Evolutionary conservation across 768 basidiomycete species (phyloP), one percentile per base, ranked within the genome.

Genomic region (Ramaria rubella): DNA sequence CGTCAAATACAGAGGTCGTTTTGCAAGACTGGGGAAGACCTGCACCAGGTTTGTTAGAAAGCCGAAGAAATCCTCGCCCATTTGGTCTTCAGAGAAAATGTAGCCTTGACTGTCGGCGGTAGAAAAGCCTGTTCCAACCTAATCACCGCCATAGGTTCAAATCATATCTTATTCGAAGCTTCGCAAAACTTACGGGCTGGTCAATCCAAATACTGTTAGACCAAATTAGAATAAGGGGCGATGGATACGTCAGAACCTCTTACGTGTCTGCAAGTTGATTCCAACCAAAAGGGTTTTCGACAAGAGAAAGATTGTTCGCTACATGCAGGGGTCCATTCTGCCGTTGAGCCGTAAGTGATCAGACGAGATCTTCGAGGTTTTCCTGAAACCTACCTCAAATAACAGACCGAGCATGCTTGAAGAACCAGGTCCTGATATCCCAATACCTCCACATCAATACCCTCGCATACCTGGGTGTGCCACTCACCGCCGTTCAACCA

Each of bases 41-140:
- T 83, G 83, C 64, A 87, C 83, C 3, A 88, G 72, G 64, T 89
- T 89, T 26, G 67, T 69, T 43, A 90, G 66, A 66, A 89, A 89
- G 15, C 83, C 85, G 72, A 89, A 73, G 44, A 77, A 77, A 57
- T 77, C 75, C 24, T 65, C 61, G 3, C 77, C 86, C 74, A 86
- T 77, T 65, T 86, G 81, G 54, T 87, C 81, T 65, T 87, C 85
- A 52, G 81, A 77, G 31, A 71, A 69, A 58, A 82, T 72, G 63
- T 82, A 86, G 24, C 85, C 85, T 46, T 72, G 64, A 3, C 76
- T 68, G 61, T 87, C 85, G 7, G 78, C 78, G 2, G 86, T 89
- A 14, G 85, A 77, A 63, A 73, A 87, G 3, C 86, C 87, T 7
- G 72, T 70, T 11, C 85, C 86, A 54, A 12, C 46, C 31, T 49